Conservation (phyloP, 2,329 filamentous ascomycete genomes). For the Phoma sp. region DNA sequence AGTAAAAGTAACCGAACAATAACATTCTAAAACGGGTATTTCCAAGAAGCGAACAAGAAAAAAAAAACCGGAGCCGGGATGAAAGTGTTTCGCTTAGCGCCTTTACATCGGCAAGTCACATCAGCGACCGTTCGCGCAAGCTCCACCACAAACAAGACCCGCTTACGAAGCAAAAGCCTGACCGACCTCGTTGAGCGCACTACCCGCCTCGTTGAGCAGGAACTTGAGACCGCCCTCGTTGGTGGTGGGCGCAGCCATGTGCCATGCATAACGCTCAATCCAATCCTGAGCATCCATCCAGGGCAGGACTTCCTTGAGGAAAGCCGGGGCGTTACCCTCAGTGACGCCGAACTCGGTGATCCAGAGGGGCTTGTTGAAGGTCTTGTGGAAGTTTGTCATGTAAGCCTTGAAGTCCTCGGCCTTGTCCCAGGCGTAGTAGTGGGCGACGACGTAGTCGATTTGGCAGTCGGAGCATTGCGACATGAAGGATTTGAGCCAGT, state of each 20-base stretch:
- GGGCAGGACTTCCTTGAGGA: conserved; percentile 42
- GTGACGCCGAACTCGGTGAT: conserved; percentile 47
- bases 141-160: neutral
- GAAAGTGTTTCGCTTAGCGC: conserved; percentile 1
- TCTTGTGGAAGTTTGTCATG: conserved; percentile 45
- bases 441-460: conserved; percentile 47
- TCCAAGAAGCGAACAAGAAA: no score
- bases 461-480: conserved; percentile 35
- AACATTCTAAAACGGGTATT: no score
- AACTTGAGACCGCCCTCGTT: conserved; percentile 24
- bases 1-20: no score
- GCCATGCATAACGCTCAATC: conserved; percentile 47
- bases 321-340: conserved; percentile 32
- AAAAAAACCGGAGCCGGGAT: no score
- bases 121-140: no score
- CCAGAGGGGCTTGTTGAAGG: conserved; percentile 44
- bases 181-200: conserved; percentile 30
- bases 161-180: conserved; percentile 11
- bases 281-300: conserved; percentile 45
- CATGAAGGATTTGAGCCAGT: conserved; percentile 43
- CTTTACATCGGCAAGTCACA: neutral
- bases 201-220: conserved; percentile 29
- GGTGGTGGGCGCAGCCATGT: conserved; percentile 34
- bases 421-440: conserved; percentile 47
- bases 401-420: conserved; percentile 46